Percentiles rank a stretch among this genome's conserved stretches.
Conservation (phyloP, 2,329 filamentous ascomycete species). For the Cylindrodendrum hubeiense region DNA sequence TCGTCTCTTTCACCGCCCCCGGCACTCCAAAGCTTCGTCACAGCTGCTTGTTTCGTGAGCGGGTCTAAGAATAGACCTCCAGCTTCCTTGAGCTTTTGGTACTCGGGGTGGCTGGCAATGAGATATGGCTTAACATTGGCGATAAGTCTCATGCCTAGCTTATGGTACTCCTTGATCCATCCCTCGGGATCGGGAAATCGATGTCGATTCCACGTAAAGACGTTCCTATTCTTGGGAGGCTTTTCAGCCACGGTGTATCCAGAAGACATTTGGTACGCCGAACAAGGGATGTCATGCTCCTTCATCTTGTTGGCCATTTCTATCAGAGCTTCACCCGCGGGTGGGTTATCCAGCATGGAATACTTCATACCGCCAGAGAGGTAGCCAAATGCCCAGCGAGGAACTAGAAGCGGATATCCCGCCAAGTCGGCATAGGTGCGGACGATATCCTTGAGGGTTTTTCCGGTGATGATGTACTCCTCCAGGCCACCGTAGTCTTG, state of each 20-base stretch:
- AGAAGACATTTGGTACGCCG: constrained; percentile 78
- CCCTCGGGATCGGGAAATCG: constrained; percentile 76
- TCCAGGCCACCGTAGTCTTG: constrained; percentile 80
- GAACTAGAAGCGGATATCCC: constrained; percentile 75
- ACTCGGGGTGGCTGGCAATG: constrained; percentile 75
- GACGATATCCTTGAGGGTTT: constrained; percentile 75
- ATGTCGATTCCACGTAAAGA: constrained; percentile 76
- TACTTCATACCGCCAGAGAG: constrained; percentile 74
- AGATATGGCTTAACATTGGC: constrained; percentile 82
- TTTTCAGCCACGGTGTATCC: constrained; percentile 78
- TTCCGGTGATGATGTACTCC: constrained; percentile 76
- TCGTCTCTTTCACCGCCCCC: constrained; percentile 78
- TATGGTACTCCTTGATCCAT: constrained; percentile 73
- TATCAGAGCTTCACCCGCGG: constrained; percentile 69
- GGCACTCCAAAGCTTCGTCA: constrained; percentile 77
- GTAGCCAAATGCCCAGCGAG: constrained; percentile 80
- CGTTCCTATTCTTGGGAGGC: constrained; percentile 77
- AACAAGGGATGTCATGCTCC: constrained; percentile 76
- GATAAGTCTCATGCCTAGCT: constrained; percentile 74
- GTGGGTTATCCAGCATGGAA: constrained; percentile 62
- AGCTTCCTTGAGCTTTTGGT: constrained; percentile 67
- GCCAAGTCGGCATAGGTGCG: constrained; percentile 75
- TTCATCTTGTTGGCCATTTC: constrained; percentile 72
- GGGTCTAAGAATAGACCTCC: constrained; percentile 75
- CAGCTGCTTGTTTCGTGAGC: constrained; percentile 62